Conservation (phyloP, 106 monocot genomes). For the Allium fistulosum region DNA sequence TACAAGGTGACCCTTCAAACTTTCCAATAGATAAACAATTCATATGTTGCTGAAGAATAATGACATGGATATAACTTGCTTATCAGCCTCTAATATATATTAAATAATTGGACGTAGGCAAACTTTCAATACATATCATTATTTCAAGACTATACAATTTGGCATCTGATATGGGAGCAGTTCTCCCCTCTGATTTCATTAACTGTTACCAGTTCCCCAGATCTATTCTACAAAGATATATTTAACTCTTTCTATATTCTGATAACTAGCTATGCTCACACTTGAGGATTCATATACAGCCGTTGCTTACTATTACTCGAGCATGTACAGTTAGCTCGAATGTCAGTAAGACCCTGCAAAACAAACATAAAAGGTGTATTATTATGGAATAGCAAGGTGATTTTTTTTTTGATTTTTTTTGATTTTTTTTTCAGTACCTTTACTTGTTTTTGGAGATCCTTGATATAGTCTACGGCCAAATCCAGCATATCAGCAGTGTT, state of each 20-base stretch:
- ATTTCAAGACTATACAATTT: too few species aligned
- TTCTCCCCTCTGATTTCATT: too few species aligned
- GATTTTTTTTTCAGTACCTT: slow-evolving; percentile 31
- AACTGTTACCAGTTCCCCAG: background rate
- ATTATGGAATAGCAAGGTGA: background rate
- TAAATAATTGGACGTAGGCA: too few species aligned
- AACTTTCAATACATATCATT: too few species aligned
- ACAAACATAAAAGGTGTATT: background rate
- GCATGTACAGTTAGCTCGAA: slow-evolving; percentile 59
- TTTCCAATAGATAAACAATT: too few species aligned
- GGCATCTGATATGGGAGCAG: too few species aligned
- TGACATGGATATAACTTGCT: too few species aligned
- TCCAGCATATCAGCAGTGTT: slow-evolving; percentile 94
- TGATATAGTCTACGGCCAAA: slow-evolving; percentile 89
- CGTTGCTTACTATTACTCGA: slow-evolving; percentile 36
- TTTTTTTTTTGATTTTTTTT: too few species aligned
- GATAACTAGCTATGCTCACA: background rate
- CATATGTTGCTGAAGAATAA: too few species aligned
- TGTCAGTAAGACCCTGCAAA: slow-evolving; percentile 48
- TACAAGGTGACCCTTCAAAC: too few species aligned
- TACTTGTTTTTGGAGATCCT: slow-evolving; percentile 76
- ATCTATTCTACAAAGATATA: background rate
- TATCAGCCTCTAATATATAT: too few species aligned
- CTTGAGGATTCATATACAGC: slow-evolving; percentile 10
- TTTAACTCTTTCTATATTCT: background rate